phyloP scores from a whole-genome alignment of 2,329 filamentous ascomycete species.

The Penicillium sp. region DNA sequence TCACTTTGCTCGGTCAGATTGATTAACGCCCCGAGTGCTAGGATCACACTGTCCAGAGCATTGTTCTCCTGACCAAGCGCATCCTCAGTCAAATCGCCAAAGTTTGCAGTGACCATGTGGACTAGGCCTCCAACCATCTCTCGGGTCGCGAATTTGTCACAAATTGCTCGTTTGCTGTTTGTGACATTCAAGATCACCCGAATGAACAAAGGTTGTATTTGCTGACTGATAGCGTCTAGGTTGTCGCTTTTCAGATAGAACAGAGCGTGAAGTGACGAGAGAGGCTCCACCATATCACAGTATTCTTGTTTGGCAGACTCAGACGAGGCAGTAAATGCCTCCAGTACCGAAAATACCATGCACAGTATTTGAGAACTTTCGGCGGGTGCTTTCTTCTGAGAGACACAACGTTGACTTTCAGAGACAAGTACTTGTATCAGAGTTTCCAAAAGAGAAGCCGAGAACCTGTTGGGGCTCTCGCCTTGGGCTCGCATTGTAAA shows the following conservation, averaged over 20 bases:
- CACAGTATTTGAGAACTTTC: slow-evolving; percentile 28
- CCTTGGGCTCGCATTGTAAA: slow-evolving; percentile 34
- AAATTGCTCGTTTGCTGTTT: slow-evolving; percentile 73
- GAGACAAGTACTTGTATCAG: slow-evolving; percentile 33
- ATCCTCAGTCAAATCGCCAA: slow-evolving; percentile 32
- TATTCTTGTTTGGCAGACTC: slow-evolving; percentile 30
- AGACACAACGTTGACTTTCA: slow-evolving; percentile 6
- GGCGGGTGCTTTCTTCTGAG: background rate
- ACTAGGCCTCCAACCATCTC: slow-evolving; percentile 41
- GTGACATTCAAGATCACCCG: slow-evolving; percentile 82
- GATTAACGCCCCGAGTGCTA: slow-evolving; percentile 80
- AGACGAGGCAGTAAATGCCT: slow-evolving; percentile 37
- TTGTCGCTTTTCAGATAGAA: slow-evolving; percentile 29
- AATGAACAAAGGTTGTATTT: slow-evolving; percentile 51
- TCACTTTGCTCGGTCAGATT: slow-evolving; percentile 82
- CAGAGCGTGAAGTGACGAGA: slow-evolving; percentile 42
- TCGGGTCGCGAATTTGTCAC: slow-evolving; percentile 63
- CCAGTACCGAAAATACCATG: slow-evolving; percentile 39
- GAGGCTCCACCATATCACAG: slow-evolving; percentile 28
- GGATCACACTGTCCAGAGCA: slow-evolving; percentile 71
- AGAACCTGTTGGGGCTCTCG: slow-evolving; percentile 29
- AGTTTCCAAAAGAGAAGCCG: slow-evolving; percentile 27
- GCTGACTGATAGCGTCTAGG: slow-evolving; percentile 20
- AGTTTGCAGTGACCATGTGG: slow-evolving; percentile 37
- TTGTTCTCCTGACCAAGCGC: slow-evolving; percentile 48